These are phyloP conservation scores for Boletus sp. DNA, from an alignment of 768 basidiomycete species.

Conservation along the genomic window DNA sequence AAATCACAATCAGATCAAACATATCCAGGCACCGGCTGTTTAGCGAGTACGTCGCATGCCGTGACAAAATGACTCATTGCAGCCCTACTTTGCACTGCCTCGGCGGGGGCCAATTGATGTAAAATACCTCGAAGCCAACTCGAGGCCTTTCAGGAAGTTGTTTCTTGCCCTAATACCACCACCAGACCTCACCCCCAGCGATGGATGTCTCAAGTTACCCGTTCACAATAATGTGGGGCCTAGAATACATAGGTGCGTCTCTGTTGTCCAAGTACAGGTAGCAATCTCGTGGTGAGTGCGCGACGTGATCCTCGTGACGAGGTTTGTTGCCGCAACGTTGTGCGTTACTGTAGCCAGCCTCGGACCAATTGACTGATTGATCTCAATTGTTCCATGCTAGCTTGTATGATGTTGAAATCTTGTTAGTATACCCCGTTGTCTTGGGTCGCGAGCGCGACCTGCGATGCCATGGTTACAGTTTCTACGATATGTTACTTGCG, in stretches of 20 bases:
- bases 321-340: constrained; percentile 2
- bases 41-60: neutral
- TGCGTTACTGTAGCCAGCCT: neutral
- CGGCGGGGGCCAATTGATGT: neutral
- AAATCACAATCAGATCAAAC: neutral
- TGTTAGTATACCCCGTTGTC: neutral
- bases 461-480: constrained; percentile 11
- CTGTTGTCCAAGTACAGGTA: too few relatives aligned
- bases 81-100: neutral
- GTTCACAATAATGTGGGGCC: neutral
- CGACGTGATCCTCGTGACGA: neutral
- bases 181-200: neutral
- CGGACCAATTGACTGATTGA: too few relatives aligned
- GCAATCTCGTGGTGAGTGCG: neutral
- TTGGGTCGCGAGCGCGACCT: constrained; percentile 1
- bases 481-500: constrained; percentile 11
- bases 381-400: neutral
- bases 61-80: neutral
- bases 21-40: neutral
- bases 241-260: constrained; percentile 8
- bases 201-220: constrained; percentile 1
- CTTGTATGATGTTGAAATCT: constrained; percentile 3
- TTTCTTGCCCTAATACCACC: neutral
- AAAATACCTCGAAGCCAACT: neutral
- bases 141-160: neutral